phyloP scores from a whole-genome alignment of 108 stramenopile genomes.

The Conticribra guillardii region DNA sequence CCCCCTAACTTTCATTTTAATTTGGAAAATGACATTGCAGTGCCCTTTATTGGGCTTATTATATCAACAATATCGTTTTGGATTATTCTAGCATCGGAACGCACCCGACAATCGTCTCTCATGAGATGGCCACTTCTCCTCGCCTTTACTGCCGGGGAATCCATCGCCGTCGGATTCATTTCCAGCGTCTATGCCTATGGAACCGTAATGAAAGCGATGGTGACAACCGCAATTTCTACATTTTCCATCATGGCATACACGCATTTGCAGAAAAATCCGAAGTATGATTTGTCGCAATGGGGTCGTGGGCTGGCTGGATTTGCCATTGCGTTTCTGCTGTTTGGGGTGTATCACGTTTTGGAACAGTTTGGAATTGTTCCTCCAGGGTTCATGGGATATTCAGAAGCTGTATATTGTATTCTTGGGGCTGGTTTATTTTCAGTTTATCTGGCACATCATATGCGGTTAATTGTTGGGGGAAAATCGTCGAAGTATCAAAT shows the following conservation, averaged over 20 bases:
- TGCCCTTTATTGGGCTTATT: slow-evolving; percentile 41
- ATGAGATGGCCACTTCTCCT: slow-evolving; percentile 76
- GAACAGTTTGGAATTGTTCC: slow-evolving; percentile 73
- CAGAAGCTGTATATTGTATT: slow-evolving; percentile 63
- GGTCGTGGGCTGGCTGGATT: slow-evolving; percentile 66
- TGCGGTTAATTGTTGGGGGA: slow-evolving; percentile 79
- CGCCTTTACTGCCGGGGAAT: slow-evolving; percentile 83
- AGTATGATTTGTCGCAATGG: slow-evolving; percentile 92
- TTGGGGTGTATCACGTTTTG: slow-evolving; percentile 71
- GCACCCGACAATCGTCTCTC: slow-evolving; percentile 63
- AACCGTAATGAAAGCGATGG: slow-evolving; percentile 74
- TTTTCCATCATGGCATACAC: slow-evolving; percentile 80
- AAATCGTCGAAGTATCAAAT: slow-evolving; percentile 86
- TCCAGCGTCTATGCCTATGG: slow-evolving; percentile 67
- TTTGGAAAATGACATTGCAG: slow-evolving; percentile 4
- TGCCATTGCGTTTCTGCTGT: slow-evolving; percentile 71
- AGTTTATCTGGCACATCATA: slow-evolving; percentile 82
- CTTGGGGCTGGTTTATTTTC: slow-evolving; percentile 72
- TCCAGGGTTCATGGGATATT: slow-evolving; percentile 71
- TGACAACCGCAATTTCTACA: slow-evolving; percentile 71
- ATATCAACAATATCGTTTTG: slow-evolving; percentile 64
- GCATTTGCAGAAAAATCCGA: slow-evolving; percentile 80
- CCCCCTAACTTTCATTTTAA: too few species aligned
- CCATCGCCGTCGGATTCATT: slow-evolving; percentile 75
- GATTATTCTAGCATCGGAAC: slow-evolving; percentile 49